Evolutionary conservation across 139 green algal genomes (phyloP).

Genomic region (Chlorella sp.): DNA sequence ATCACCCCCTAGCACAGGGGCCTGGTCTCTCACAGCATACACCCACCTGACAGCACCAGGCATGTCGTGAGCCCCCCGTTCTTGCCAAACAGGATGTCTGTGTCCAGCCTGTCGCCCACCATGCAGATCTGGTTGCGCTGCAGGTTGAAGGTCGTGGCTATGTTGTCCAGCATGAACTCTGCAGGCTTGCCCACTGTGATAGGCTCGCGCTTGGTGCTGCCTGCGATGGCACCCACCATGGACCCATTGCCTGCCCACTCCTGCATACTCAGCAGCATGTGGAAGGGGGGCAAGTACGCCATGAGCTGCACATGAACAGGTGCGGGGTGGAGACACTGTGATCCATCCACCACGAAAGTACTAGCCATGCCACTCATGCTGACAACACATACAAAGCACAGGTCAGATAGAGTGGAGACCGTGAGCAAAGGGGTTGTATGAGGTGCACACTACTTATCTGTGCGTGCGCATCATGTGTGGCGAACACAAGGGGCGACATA

Average conservation of each 20-base stretch:
- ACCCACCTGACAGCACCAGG: slow-evolving; percentile 68
- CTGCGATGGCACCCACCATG: slow-evolving; percentile 97
- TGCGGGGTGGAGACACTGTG: no score
- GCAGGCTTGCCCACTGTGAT: slow-evolving; percentile 91
- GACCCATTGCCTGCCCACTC: slow-evolving; percentile 75
- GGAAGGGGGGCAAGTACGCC: no score
- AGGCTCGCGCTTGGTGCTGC: slow-evolving; percentile 87
- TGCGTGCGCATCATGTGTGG: no score
- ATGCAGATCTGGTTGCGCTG: slow-evolving; percentile 92
- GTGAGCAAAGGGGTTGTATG: no score
- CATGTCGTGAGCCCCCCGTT: slow-evolving; percentile 87
- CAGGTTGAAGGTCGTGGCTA: slow-evolving; percentile 67
- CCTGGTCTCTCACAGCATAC: slow-evolving; percentile 28
- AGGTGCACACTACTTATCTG: no score
- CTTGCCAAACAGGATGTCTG: slow-evolving; percentile 97
- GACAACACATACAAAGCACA: no score
- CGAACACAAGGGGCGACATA: no score
- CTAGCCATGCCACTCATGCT: no score
- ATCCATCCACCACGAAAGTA: no score
- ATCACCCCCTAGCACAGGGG: slow-evolving; percentile 33
- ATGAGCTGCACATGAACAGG: no score
- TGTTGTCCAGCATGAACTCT: slow-evolving; percentile 97
- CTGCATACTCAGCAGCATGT: slow-evolving; percentile 58
- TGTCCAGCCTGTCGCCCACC: slow-evolving; percentile 98
- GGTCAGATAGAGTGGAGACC: no score